These are phyloP conservation scores for Collariella sp. DNA, from an alignment of 495 filamentous ascomycete genomes.

Conservation along the genomic window DNA sequence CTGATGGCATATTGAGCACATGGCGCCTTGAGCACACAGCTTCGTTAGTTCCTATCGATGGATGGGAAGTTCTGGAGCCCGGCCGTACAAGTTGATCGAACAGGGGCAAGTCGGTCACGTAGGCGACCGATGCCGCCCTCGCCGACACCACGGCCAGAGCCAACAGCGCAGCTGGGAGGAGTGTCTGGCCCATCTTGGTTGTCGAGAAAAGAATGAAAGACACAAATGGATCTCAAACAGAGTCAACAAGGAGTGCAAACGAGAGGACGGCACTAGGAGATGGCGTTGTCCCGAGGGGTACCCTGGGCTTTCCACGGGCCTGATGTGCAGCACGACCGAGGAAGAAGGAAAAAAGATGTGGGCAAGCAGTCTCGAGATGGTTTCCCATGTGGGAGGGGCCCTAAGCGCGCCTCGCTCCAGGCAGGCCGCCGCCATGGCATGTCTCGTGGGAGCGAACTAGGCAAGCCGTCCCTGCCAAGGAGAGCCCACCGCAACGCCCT, in stretches of 20 bases:
- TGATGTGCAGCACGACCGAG: not conserved
- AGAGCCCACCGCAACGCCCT: not conserved
- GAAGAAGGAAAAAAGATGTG: not conserved
- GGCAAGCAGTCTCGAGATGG: not conserved
- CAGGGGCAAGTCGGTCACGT: slow-evolving; percentile 38
- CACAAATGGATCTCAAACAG: not conserved
- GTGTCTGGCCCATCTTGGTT: slow-evolving; percentile 14
- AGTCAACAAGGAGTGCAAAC: slow-evolving; percentile 1
- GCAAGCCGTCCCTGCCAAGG: not conserved
- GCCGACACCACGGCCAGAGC: slow-evolving; percentile 6
- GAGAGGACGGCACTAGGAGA: slow-evolving; percentile 7
- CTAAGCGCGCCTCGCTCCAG: not conserved
- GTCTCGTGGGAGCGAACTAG: not conserved
- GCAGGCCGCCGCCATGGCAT: not conserved
- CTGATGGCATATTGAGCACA: slow-evolving; percentile 37
- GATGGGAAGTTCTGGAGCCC: not conserved
- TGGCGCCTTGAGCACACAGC: slow-evolving; percentile 31
- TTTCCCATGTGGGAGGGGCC: not conserved
- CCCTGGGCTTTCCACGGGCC: not conserved
- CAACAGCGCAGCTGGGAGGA: slow-evolving; percentile 1
- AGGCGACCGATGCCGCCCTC: slow-evolving; percentile 21
- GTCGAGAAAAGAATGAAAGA: slow-evolving; percentile 1
- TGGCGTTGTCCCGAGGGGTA: not conserved
- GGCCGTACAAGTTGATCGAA: slow-evolving; percentile 35
- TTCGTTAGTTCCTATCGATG: not conserved